These are phyloP conservation scores for Neurospora sp. DNA, from an alignment of 495 filamentous ascomycete genomes.

Conservation along the genomic window DNA sequence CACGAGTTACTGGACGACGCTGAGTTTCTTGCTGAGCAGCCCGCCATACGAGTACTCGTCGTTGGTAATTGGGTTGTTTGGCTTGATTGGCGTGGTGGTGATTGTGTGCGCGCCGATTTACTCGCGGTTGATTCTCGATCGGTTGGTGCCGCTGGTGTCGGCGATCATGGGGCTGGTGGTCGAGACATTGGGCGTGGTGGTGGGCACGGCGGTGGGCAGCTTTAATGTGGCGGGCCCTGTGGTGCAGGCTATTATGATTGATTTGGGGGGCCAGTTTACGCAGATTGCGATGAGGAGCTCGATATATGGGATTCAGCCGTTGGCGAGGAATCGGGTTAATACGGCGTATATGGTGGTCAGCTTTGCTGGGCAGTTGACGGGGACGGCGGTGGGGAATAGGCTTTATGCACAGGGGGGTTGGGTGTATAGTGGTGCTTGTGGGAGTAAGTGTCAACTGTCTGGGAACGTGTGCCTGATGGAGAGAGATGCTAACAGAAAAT, in stretches of 20 bases:
- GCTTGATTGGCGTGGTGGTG: slow-evolving; percentile 61
- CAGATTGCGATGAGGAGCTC: slow-evolving; percentile 66
- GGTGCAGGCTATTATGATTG: slow-evolving; percentile 61
- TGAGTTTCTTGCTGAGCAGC: slow-evolving; percentile 66
- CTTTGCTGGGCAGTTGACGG: slow-evolving; percentile 68
- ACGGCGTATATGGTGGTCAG: slow-evolving; percentile 72
- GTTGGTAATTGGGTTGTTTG: slow-evolving; percentile 65
- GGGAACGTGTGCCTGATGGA: not conserved
- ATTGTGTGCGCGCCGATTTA: slow-evolving; percentile 59
- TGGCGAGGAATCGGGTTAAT: slow-evolving; percentile 67
- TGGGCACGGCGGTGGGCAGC: slow-evolving; percentile 60
- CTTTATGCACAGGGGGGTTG: slow-evolving; percentile 63
- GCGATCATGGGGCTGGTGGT: slow-evolving; percentile 52
- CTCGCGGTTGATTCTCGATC: slow-evolving; percentile 60
- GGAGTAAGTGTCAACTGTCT: slow-evolving; percentile 23
- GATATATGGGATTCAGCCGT: slow-evolving; percentile 63
- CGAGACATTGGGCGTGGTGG: slow-evolving; percentile 49
- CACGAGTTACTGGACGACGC: slow-evolving; percentile 63
- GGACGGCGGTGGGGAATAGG: slow-evolving; percentile 61
- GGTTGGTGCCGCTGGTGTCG: slow-evolving; percentile 54
- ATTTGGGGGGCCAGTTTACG: slow-evolving; percentile 63
- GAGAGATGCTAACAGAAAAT: not conserved
- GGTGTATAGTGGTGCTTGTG: slow-evolving; percentile 56
- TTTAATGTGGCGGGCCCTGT: slow-evolving; percentile 64
- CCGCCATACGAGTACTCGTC: slow-evolving; percentile 59